Percentiles rank a stretch among this genome's conserved stretches.
Conservation (phyloP, 768 basidiomycete species). For the Gloeostereum incarnatum region DNA sequence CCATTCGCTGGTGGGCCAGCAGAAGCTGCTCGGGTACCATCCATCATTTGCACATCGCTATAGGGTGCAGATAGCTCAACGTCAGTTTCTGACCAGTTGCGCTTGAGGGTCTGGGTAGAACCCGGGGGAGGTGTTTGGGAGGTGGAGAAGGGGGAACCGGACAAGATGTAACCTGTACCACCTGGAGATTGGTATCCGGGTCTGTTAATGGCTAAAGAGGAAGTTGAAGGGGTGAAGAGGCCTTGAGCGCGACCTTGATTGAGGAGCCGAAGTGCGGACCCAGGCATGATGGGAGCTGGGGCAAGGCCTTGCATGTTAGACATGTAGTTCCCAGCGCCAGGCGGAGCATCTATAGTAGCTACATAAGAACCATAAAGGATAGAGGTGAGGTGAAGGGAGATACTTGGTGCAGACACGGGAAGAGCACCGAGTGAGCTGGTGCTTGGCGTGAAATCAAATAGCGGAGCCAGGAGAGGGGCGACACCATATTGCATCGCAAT, state of each 20-base stretch:
- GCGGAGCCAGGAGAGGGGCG: constrained; percentile 72
- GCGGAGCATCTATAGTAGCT: constrained; percentile 51
- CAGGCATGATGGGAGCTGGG: constrained; percentile 82
- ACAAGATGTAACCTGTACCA: constrained; percentile 29
- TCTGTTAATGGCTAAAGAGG: constrained; percentile 38
- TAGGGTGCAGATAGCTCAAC: constrained; percentile 20
- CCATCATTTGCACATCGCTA: constrained; percentile 14
- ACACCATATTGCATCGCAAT: constrained; percentile 91
- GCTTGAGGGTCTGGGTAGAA: constrained; percentile 42
- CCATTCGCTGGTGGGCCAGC: constrained; percentile 37
- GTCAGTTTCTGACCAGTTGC: constrained; percentile 62
- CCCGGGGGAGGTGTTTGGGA: constrained; percentile 47
- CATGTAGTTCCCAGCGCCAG: constrained; percentile 34
- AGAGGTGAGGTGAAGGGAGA: constrained; percentile 40
- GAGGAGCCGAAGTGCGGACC: constrained; percentile 73
- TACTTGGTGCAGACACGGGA: constrained; percentile 40
- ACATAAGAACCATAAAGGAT: constrained; percentile 61
- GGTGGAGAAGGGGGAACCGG: constrained; percentile 33
- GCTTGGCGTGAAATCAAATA: constrained; percentile 89
- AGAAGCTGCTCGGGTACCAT: constrained; percentile 40
- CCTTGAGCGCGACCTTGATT: constrained; percentile 85
- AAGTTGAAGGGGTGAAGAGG: constrained; percentile 78
- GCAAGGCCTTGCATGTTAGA: constrained; percentile 44
- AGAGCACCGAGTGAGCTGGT: constrained; percentile 62
- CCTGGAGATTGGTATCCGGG: constrained; percentile 46